Evolutionary conservation across 2,329 filamentous ascomycete genomes (phyloP).

Genomic region (Apiospora rasikravindrae): DNA sequence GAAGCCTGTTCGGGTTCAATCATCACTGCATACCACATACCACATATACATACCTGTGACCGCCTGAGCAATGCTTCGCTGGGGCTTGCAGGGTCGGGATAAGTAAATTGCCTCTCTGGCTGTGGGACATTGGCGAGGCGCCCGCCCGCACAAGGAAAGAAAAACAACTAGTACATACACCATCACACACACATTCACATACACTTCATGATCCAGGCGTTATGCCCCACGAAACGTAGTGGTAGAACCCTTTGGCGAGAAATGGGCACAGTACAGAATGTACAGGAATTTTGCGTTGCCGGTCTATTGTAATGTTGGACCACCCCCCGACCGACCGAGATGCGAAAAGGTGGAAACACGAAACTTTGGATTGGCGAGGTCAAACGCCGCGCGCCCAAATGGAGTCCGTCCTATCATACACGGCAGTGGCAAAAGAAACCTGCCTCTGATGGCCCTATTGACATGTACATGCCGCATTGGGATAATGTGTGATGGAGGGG

Average conservation of each 20-base stretch:
- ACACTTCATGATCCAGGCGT: background rate
- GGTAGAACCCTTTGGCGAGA: background rate
- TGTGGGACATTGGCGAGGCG: constrained; percentile 13
- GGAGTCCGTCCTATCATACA: background rate
- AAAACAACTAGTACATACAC: background rate
- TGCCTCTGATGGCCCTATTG: background rate
- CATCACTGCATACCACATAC: constrained; percentile 3
- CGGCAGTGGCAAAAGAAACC: constrained; percentile 1
- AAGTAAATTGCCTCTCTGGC: constrained; percentile 12
- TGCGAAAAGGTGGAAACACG: constrained; percentile 1
- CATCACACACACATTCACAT: background rate
- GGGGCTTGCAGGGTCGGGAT: constrained; percentile 8
- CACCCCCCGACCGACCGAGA: background rate
- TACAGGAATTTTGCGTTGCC: background rate
- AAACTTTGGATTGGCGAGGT: constrained; percentile 13
- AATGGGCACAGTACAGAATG: background rate
- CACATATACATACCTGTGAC: constrained; percentile 14
- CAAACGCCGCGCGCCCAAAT: constrained; percentile 2
- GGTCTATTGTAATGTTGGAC: constrained; percentile 2
- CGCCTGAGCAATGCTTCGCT: constrained; percentile 7
- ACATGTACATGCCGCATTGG: constrained; percentile 2
- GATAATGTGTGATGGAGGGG: background rate
- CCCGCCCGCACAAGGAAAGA: background rate
- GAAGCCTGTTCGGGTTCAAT: background rate
- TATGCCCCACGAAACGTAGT: background rate